Conservation (phyloP, 2,329 filamentous ascomycete species). For the Periconia digitata region DNA sequence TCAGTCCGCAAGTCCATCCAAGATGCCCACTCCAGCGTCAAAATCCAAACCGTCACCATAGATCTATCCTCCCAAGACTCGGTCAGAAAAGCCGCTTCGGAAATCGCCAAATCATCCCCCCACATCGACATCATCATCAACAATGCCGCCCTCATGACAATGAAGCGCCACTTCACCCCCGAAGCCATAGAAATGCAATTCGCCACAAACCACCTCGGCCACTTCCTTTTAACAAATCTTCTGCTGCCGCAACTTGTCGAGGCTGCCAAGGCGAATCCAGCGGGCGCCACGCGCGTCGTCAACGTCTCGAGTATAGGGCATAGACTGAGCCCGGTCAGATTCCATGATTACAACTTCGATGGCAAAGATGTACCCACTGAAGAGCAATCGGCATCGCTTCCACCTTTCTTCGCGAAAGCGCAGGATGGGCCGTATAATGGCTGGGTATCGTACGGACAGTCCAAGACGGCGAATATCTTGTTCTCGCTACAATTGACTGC, state of each 20-base stretch:
- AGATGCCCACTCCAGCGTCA: slow-evolving; percentile 29
- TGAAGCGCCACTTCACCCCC: slow-evolving; percentile 30
- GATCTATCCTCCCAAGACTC: slow-evolving; percentile 45
- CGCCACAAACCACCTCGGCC: slow-evolving; percentile 52
- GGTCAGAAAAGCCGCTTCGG: slow-evolving; percentile 38
- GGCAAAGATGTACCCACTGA: slow-evolving; percentile 29
- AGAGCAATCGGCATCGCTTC: slow-evolving; percentile 21
- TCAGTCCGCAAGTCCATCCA: slow-evolving; percentile 41
- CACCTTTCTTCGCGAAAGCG: slow-evolving; percentile 18
- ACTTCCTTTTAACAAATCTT: slow-evolving; percentile 49
- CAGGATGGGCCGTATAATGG: slow-evolving; percentile 26
- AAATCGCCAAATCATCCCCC: slow-evolving; percentile 25
- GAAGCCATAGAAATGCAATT: slow-evolving; percentile 54
- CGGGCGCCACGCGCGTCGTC: slow-evolving; percentile 26
- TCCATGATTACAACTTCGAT: slow-evolving; percentile 49
- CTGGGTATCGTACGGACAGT: slow-evolving; percentile 33
- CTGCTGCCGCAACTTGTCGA: slow-evolving; percentile 44
- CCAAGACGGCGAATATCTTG: slow-evolving; percentile 35
- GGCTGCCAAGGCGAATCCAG: slow-evolving; percentile 33
- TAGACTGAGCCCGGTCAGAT: slow-evolving; percentile 35
- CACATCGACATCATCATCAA: slow-evolving; percentile 49
- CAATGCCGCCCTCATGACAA: slow-evolving; percentile 47
- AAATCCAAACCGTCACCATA: slow-evolving; percentile 25
- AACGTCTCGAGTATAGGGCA: slow-evolving; percentile 35
- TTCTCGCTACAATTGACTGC: slow-evolving; percentile 29